Conservation (phyloP, 2,329 filamentous ascomycete genomes). For the Scedosporium apiospermum region DNA sequence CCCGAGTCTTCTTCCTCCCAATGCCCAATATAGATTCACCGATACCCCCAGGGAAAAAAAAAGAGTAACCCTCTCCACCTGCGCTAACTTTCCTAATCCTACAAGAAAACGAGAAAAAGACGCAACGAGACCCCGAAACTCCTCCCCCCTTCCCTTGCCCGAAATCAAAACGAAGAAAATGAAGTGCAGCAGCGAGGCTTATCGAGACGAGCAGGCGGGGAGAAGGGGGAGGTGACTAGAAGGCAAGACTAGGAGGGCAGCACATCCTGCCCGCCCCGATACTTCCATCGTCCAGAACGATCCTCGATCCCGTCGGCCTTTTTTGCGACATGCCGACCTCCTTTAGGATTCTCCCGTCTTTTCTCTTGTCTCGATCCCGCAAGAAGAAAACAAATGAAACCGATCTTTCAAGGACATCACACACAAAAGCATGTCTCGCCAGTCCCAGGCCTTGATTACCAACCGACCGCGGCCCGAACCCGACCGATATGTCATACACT, state of each 20-base stretch:
- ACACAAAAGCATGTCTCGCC: background rate
- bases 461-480: background rate
- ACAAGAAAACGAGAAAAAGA: background rate
- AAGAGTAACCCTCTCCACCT: background rate
- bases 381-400: background rate
- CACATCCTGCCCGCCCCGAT: background rate
- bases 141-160: background rate
- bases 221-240: background rate
- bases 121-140: background rate
- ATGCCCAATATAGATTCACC: background rate
- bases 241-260: background rate
- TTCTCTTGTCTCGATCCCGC: background rate
- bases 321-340: background rate
- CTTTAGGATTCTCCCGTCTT: background rate
- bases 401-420: background rate
- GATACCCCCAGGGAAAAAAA: background rate
- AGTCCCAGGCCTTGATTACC: background rate
- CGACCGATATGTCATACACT: background rate
- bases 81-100: background rate
- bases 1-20: background rate
- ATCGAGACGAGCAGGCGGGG: background rate
- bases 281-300: background rate
- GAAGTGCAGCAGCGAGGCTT: background rate
- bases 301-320: background rate
- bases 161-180: background rate